Conservation (phyloP, 148 eudicot species). For the Beta vulgaris region DNA sequence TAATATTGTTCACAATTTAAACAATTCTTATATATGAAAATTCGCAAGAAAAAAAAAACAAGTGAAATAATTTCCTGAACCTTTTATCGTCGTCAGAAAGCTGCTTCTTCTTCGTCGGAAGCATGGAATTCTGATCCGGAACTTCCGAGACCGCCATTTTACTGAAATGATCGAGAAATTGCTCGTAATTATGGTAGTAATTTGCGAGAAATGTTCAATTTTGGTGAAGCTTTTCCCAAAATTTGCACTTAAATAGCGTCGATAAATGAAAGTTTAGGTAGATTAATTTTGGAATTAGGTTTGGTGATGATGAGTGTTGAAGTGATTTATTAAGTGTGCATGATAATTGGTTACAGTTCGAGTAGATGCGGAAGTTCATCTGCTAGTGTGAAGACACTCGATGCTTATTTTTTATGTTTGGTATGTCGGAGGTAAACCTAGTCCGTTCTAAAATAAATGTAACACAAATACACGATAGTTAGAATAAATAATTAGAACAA, state of each 20-base stretch:
- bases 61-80: constrained; percentile 46
- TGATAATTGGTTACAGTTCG: not conserved
- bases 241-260: not conserved
- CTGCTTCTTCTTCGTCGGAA: constrained; percentile 51
- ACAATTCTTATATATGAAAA: not conserved
- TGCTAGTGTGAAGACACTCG: not conserved
- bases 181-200: not conserved
- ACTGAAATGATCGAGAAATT: not conserved
- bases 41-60: not conserved
- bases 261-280: not conserved
- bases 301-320: too few relatives aligned
- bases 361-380: not conserved
- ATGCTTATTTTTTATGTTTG: too few relatives aligned
- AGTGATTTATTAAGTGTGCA: not conserved
- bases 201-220: not conserved
- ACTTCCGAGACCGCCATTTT: constrained; percentile 45
- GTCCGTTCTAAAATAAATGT: too few relatives aligned
- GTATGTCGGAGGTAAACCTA: too few relatives aligned
- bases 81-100: constrained; percentile 74
- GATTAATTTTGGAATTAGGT: not conserved
- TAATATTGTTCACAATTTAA: not conserved
- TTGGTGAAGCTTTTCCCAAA: not conserved
- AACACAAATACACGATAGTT: too few relatives aligned
- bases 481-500: too few relatives aligned
- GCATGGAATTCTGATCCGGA: constrained; percentile 38